phyloP scores from a whole-genome alignment of 2,329 filamentous ascomycete species.

The Neonectria coccinea region DNA sequence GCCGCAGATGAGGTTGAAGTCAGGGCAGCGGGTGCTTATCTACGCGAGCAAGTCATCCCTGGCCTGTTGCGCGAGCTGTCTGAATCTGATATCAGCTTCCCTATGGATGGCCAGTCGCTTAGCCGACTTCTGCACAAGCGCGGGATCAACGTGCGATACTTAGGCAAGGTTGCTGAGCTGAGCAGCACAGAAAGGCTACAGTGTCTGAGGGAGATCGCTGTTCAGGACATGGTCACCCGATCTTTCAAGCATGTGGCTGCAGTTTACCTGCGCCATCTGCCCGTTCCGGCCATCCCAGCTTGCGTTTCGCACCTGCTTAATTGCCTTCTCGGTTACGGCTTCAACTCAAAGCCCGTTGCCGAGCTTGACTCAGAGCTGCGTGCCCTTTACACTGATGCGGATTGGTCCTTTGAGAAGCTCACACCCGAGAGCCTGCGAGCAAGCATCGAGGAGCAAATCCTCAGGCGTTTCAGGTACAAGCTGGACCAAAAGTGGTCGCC shows the following conservation, averaged over 20 bases:
- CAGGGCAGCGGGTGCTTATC: constrained; percentile 81
- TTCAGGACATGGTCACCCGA: constrained; percentile 95
- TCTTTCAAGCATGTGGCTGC: constrained; percentile 94
- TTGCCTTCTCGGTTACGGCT: constrained; percentile 82
- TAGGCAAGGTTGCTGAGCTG: constrained; percentile 83
- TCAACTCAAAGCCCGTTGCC: constrained; percentile 82
- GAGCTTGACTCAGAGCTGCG: constrained; percentile 82
- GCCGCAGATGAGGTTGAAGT: constrained; percentile 89
- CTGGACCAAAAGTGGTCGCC: constrained; percentile 76
- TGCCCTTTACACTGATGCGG: constrained; percentile 81
- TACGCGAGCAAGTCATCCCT: constrained; percentile 84
- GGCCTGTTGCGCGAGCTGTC: constrained; percentile 86
- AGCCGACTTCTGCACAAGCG: constrained; percentile 92
- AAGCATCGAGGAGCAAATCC: constrained; percentile 78
- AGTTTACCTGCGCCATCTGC: constrained; percentile 81
- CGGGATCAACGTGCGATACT: constrained; percentile 95
- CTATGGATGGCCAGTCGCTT: constrained; percentile 96
- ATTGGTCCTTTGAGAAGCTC: constrained; percentile 83
- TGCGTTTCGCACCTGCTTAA: constrained; percentile 91
- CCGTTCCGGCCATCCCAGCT: constrained; percentile 81
- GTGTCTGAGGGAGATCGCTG: constrained; percentile 79
- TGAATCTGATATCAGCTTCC: constrained; percentile 94
- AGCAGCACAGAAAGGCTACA: constrained; percentile 78
- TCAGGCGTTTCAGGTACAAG: constrained; percentile 80
- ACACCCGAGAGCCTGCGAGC: constrained; percentile 78